Conservation (phyloP, 2,329 filamentous ascomycete genomes). For the Sarocladium strictum region DNA sequence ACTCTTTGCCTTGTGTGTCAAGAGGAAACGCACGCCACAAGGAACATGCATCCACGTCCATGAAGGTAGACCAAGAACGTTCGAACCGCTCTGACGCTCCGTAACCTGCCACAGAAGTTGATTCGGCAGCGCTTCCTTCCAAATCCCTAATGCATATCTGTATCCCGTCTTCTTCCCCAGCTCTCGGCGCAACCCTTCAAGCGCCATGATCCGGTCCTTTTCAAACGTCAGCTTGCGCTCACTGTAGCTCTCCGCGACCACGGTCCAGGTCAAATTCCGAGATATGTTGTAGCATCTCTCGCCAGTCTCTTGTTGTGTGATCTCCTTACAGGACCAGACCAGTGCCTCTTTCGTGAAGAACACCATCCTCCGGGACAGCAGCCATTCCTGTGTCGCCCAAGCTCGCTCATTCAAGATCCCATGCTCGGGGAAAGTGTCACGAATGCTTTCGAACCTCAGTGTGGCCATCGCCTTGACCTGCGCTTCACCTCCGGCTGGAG, state of each 20-base stretch:
- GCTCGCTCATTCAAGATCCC: slow-evolving; percentile 14
- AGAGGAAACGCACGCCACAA: not conserved
- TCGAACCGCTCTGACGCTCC: not conserved
- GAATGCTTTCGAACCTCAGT: slow-evolving; percentile 11
- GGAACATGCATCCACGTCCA: slow-evolving; percentile 1
- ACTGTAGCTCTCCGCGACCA: not conserved
- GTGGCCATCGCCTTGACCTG: slow-evolving; percentile 12
- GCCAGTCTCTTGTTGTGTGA: slow-evolving; percentile 16
- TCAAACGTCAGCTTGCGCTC: slow-evolving; percentile 2
- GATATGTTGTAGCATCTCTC: slow-evolving; percentile 16
- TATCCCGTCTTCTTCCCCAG: not conserved
- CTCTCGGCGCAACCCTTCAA: not conserved
- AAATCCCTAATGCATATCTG: not conserved
- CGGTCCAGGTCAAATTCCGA: slow-evolving; percentile 14
- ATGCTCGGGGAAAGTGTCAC: slow-evolving; percentile 14
- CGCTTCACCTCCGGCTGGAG: not conserved
- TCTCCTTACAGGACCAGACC: slow-evolving; percentile 16
- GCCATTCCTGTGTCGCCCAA: slow-evolving; percentile 17
- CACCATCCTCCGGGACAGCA: slow-evolving; percentile 15
- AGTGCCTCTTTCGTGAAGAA: slow-evolving; percentile 14
- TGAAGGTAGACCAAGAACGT: not conserved
- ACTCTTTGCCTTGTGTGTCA: not conserved
- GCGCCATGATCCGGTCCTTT: not conserved
- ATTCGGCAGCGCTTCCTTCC: not conserved
- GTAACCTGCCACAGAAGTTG: slow-evolving; percentile 6